phyloP scores from a whole-genome alignment of 352 stramenopile species.

The Halophytophthora batemanensis region DNA sequence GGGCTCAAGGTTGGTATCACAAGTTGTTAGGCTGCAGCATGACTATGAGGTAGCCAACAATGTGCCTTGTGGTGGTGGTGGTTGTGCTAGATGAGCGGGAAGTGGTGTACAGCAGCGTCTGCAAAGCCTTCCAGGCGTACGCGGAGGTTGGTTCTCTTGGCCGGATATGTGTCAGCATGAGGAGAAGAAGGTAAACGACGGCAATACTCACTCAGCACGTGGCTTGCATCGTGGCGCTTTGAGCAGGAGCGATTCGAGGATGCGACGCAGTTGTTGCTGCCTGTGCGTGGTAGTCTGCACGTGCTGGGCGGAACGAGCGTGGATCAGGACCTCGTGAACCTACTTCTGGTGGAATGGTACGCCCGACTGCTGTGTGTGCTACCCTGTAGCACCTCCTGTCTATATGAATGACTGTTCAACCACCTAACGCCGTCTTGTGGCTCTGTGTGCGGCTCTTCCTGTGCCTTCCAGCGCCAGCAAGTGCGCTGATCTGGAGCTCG shows the following conservation, averaged over 20 bases:
- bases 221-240: neutral
- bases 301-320: conserved; percentile 71
- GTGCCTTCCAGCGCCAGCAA: conserved; percentile 51
- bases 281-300: conserved; percentile 57
- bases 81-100: conserved; percentile 32
- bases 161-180: neutral
- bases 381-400: too few species aligned
- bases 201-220: neutral
- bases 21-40: neutral
- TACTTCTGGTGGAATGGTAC: conserved; percentile 81
- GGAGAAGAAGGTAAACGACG: neutral
- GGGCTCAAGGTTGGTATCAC: conserved; percentile 17
- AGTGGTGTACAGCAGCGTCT: conserved; percentile 49
- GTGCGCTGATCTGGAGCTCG: conserved; percentile 62
- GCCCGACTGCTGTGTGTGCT: conserved; percentile 1
- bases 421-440: neutral
- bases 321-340: conserved; percentile 70
- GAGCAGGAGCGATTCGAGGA: conserved; percentile 50
- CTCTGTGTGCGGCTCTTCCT: neutral
- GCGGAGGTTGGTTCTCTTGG: conserved; percentile 36
- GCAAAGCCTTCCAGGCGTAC: conserved; percentile 67
- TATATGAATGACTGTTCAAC: neutral
- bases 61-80: neutral
- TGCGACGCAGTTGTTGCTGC: conserved; percentile 49
- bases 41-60: neutral